phyloP scores from a whole-genome alignment of 116 monocot genomes.

The Trichopus zeylanicus region DNA sequence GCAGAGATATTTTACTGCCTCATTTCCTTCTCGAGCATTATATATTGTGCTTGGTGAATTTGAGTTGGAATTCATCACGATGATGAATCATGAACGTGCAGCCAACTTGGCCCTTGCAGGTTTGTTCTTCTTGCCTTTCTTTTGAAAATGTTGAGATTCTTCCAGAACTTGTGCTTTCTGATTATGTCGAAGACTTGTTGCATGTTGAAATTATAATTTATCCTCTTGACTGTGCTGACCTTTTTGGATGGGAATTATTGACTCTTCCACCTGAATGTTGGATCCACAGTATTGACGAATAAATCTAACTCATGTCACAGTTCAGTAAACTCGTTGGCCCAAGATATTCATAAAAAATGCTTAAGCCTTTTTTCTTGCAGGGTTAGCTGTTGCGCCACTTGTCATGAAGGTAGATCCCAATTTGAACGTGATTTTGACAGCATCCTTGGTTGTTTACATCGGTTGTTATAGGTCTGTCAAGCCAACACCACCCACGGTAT shows the following conservation, averaged over 20 bases:
- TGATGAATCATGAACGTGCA: slow-evolving; percentile 37
- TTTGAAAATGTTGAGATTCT: too few species aligned
- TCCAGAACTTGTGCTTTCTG: too few species aligned
- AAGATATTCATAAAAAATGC: too few species aligned
- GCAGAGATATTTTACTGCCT: not conserved
- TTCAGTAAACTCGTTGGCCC: not conserved
- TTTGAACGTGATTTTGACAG: slow-evolving; percentile 87
- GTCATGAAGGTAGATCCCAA: slow-evolving; percentile 69
- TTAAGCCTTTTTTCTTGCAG: slow-evolving; percentile 27
- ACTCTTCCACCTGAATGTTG: too few species aligned
- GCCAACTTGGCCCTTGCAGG: slow-evolving; percentile 36
- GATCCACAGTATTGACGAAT: too few species aligned
- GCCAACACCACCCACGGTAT: slow-evolving; percentile 82
- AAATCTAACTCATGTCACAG: not conserved
- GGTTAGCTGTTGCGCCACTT: slow-evolving; percentile 74
- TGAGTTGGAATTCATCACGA: slow-evolving; percentile 8
- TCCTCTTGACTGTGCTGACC: too few species aligned
- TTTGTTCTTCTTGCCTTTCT: not conserved
- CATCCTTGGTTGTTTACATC: slow-evolving; percentile 88
- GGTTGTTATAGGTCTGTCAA: slow-evolving; percentile 97
- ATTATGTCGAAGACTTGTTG: too few species aligned
- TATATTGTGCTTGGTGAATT: not conserved
- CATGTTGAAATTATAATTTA: not conserved
- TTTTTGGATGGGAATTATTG: too few species aligned
- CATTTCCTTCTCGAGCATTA: not conserved